Base-by-base conservation (phyloP, 2,329 filamentous ascomycete species). In the Colletotrichum euphorbiae region DNA sequence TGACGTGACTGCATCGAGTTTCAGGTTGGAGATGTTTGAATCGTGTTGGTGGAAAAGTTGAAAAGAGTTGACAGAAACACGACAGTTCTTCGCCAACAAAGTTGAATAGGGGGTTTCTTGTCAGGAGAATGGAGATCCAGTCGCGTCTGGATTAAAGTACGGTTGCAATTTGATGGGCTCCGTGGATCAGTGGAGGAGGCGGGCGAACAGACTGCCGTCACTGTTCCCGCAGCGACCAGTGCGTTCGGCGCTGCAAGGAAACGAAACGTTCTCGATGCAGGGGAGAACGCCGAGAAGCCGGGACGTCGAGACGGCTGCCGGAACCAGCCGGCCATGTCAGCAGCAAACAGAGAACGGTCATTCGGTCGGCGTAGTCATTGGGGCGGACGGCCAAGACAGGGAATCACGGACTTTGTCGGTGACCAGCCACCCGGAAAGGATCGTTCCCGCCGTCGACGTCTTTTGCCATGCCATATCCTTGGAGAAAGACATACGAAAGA, bases 101-200 rank as follows among this genome's bases (percentile, higher is more conserved):
- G n/a, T 43, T 36, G n/a, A 45, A 48, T 21, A 46, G 31, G 50
- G 21, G 46, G 50, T 17, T 21, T 43, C 45, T 57, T 19, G 33
- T 55, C 56, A 69, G 62, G 67, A 67, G 67, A 57, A 51, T 38
- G 0, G 17, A 56, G 62, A 62, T 69, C 56, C 55, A 67, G 51
- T 55, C 36, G 50, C 56, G 67, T 69, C 62, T 62, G 56, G 38
- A 62, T 42, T 54, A 69, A 12, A 69, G 67, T 69, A 43, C 63
- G 21, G 17, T 61, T 55, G 55, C 17, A 24, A 69, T 42, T 45
- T 55, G 67, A 56, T 40, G 50, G 45, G 40, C 24, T 57, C 12
- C 8, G 48, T 17, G 42, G 21, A 60, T 56, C 62, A 45, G 65
- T 67, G 66, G 66, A 51, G 62, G 24, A 17, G 28, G 48, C 54